These are phyloP conservation scores for Phialophora verrucosa DNA, from an alignment of 2,329 filamentous ascomycete species.

Conservation along the genomic window DNA sequence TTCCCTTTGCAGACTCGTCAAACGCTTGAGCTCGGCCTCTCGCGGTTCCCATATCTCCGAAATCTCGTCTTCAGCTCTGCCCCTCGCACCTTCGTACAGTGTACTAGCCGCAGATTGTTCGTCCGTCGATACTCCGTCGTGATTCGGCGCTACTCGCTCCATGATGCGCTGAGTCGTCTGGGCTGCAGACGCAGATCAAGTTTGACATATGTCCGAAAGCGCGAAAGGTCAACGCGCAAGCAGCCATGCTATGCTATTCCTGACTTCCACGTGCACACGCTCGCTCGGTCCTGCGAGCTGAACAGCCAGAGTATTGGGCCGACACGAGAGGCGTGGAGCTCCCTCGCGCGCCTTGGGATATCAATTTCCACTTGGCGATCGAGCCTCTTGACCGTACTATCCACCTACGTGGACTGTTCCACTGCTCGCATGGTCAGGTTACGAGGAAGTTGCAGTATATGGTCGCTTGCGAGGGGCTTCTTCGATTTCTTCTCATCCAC, in stretches of 20 bases:
- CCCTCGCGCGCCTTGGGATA: neutral
- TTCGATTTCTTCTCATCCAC: neutral
- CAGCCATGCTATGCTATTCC: neutral
- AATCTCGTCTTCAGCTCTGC: neutral
- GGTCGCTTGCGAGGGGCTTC: neutral
- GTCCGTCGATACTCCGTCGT: neutral
- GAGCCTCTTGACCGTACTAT: neutral
- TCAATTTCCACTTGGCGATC: neutral
- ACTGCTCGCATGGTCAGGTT: neutral
- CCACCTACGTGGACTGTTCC: neutral
- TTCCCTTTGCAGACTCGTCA: neutral
- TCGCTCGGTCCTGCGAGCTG: neutral
- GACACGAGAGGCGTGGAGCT: neutral
- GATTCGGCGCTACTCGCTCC: neutral
- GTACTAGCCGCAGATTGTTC: neutral
- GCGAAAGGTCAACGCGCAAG: neutral
- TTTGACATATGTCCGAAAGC: neutral
- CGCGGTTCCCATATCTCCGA: neutral
- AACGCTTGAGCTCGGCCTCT: slow-evolving; percentile 1
- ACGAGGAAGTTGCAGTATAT: neutral
- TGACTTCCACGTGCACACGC: neutral
- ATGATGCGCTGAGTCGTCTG: neutral
- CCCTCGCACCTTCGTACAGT: neutral
- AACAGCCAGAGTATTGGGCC: neutral
- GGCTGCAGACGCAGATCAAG: neutral